Percentiles rank a stretch among this genome's conserved stretches.
Conservation (phyloP, 2,329 filamentous ascomycete genomes). For the Didymellaceae sp. region DNA sequence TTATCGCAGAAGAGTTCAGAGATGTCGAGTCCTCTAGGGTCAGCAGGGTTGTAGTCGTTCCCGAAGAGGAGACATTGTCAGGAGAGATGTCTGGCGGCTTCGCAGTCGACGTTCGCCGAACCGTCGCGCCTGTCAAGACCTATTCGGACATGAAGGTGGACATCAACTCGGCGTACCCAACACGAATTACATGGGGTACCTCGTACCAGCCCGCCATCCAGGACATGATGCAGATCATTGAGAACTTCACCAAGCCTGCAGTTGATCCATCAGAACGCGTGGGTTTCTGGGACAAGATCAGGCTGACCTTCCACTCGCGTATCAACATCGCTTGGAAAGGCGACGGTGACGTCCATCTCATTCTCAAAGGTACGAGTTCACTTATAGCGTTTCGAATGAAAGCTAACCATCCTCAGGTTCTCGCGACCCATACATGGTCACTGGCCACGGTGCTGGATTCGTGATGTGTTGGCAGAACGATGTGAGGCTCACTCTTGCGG, state of each 20-base stretch:
- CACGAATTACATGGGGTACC: conserved; percentile 94
- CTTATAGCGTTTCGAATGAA: neutral
- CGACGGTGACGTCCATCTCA: conserved; percentile 92
- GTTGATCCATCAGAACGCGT: conserved; percentile 91
- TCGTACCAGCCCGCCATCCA: conserved; percentile 98
- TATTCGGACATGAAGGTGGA: conserved; percentile 92
- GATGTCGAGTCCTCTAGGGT: conserved; percentile 79
- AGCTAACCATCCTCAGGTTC: conserved; percentile 57
- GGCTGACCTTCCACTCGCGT: conserved; percentile 90
- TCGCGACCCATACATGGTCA: conserved; percentile 91
- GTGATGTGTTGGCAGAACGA: conserved; percentile 99
- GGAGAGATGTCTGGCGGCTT: conserved; percentile 72
- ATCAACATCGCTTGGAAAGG: conserved; percentile 91
- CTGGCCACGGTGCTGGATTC: conserved; percentile 90
- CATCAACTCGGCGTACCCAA: conserved; percentile 91
- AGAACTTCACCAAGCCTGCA: conserved; percentile 95
- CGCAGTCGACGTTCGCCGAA: conserved; percentile 84
- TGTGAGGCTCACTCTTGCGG: conserved; percentile 84
- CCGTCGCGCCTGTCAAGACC: conserved; percentile 92
- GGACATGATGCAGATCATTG: conserved; percentile 99
- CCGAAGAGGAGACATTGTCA: conserved; percentile 64
- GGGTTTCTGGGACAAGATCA: conserved; percentile 98
- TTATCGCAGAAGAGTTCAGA: conserved; percentile 92
- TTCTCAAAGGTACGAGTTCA: conserved; percentile 73
- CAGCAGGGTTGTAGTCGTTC: conserved; percentile 83